Conservation (phyloP, 331 rosid species). For the Prunus yedoensis region DNA sequence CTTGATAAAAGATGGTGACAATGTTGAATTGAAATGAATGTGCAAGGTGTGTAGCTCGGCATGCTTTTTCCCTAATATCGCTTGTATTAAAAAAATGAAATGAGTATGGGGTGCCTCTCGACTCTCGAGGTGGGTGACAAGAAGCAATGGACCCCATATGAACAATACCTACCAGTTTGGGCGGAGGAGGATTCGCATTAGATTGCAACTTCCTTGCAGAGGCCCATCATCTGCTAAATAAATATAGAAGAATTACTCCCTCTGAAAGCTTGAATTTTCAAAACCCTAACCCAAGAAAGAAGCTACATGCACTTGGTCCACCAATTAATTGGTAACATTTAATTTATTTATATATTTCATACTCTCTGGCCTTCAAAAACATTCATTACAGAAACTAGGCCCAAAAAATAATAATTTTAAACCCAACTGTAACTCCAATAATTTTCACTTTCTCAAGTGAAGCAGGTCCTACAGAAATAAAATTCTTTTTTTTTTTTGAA, state of each 20-base stretch:
- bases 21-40: background rate
- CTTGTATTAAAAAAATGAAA: too few relatives aligned
- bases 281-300: background rate
- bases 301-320: background rate
- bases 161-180: background rate
- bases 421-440: too few relatives aligned
- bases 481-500: too few relatives aligned
- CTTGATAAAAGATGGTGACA: background rate
- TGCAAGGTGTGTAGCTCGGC: too few relatives aligned
- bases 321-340: too few relatives aligned
- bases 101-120: background rate
- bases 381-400: background rate
- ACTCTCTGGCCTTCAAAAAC: too few relatives aligned
- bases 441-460: too few relatives aligned
- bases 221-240: background rate
- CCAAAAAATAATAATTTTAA: too few relatives aligned
- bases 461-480: too few relatives aligned
- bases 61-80: too few relatives aligned
- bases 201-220: background rate
- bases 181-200: background rate
- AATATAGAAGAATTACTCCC: background rate
- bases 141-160: background rate
- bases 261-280: background rate
- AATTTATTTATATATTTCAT: too few relatives aligned
- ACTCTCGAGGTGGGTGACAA: background rate